These are phyloP conservation scores for Phanerochaete carnosa DNA, from an alignment of 768 basidiomycete species.

Conservation along the genomic window DNA sequence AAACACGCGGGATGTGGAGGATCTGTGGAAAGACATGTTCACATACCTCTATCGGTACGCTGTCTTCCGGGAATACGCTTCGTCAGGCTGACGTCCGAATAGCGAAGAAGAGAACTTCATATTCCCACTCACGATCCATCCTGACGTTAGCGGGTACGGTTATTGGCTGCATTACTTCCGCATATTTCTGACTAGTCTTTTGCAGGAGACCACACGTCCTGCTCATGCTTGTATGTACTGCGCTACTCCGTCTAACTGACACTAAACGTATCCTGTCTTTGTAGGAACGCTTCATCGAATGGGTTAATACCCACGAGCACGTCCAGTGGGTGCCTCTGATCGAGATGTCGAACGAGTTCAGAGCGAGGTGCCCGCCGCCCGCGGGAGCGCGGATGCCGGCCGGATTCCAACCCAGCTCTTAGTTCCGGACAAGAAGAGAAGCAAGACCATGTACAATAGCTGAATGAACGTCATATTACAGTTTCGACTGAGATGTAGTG, in stretches of 20 bases:
- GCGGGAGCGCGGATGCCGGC: constrained; percentile 55
- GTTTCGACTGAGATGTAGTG: neutral
- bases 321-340: constrained; percentile 71
- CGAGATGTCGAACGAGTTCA: constrained; percentile 63
- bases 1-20: constrained; percentile 55
- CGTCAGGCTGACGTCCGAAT: neutral
- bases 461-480: neutral
- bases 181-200: neutral
- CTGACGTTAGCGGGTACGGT: constrained; percentile 66
- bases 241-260: neutral
- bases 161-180: neutral
- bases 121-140: constrained; percentile 79
- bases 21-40: constrained; percentile 76
- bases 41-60: constrained; percentile 59
- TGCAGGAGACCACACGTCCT: constrained; percentile 63
- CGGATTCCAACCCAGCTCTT: constrained; percentile 22
- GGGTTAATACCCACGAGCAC: constrained; percentile 66
- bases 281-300: constrained; percentile 71
- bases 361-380: constrained; percentile 45
- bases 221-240: constrained; percentile 57
- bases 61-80: neutral
- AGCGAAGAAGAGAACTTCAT: constrained; percentile 64
- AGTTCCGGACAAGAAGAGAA: neutral
- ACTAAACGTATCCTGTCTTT: neutral
- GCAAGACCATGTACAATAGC: neutral